Base-by-base conservation (phyloP, 441 rosid species). In the Pelargonium fulgidum region DNA sequence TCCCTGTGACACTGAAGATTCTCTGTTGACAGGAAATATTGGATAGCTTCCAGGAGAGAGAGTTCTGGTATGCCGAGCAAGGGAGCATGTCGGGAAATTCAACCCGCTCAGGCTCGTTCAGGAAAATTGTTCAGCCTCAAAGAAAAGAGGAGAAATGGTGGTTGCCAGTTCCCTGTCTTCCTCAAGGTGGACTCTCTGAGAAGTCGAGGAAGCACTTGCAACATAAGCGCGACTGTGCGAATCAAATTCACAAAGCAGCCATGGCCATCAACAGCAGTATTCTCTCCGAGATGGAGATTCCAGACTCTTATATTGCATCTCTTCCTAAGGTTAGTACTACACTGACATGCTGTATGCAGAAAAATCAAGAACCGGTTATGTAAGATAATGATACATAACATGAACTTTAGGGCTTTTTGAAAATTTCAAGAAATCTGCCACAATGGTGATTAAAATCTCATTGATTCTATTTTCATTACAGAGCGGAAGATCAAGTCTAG, bases 91-190 rank as follows among this genome's bases (percentile, higher is more conserved):
- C 86, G 13, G 75, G 86, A 0, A 80, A 70, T 45, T 81, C 77
- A 4, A 81, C 79, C 29, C 80, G 73, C 61, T 79, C 90, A 9
- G 95, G 85, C 70, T 86, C 95, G 4, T 91, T 89, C 63, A 74
- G 90, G 3, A 85, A 81, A 74, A 69, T 86, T 58, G 83, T 84
- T 74, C 85, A 83, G 67, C 74, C 56, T 48, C 56, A 48, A 48
- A 48, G 83, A 26, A 83, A 85, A 65, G 88, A 88, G 48, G 91
- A 88, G 77, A 86, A 88, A 77, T 88, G 93, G 93, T 86, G 93
- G 91, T 77, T 88, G 63, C 93, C 91, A 0, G 84, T 88, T 58
- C 93, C 93, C 0, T 88, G 91, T 67, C 86, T 88, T 64, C 85
- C 85, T 62, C 74, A 79, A 6, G 81, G 68, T 24, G 91, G 93